Percentiles rank a stretch among this genome's conserved stretches.
These are phyloP conservation scores for Colletotrichum acutatum DNA, from an alignment of 2,329 filamentous ascomycete species.

Conservation along the genomic window DNA sequence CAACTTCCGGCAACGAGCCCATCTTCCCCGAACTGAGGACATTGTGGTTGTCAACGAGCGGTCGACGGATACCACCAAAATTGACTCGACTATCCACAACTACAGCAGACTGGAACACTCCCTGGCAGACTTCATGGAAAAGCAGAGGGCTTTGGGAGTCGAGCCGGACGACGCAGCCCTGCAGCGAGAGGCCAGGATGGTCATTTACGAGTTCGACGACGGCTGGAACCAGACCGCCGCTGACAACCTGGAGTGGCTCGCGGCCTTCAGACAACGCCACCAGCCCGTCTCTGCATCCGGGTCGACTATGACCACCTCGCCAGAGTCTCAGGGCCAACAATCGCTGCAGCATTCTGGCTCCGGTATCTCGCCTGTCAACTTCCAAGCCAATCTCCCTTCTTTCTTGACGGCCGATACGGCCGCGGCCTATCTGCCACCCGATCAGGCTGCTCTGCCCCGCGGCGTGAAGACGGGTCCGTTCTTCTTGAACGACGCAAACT, in stretches of 20 bases:
- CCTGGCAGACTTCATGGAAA: slow-evolving; percentile 62
- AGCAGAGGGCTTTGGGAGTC: slow-evolving; percentile 55
- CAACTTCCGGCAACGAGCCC: slow-evolving; percentile 65
- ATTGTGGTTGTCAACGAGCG: slow-evolving; percentile 59
- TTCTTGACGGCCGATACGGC: neutral
- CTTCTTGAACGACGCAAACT: slow-evolving; percentile 71
- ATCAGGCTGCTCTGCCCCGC: neutral
- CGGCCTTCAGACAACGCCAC: slow-evolving; percentile 62
- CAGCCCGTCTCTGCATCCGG: slow-evolving; percentile 5
- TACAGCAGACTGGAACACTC: slow-evolving; percentile 67
- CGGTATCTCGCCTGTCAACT: slow-evolving; percentile 4
- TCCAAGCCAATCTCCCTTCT: neutral
- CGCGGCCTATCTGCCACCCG: neutral
- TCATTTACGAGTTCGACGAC: slow-evolving; percentile 72
- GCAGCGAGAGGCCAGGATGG: slow-evolving; percentile 67
- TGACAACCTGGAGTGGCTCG: slow-evolving; percentile 65
- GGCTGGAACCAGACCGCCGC: slow-evolving; percentile 73
- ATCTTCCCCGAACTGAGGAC: slow-evolving; percentile 67
- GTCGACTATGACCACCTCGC: slow-evolving; percentile 13
- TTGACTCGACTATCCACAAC: slow-evolving; percentile 70
- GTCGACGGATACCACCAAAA: slow-evolving; percentile 63
- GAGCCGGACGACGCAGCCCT: slow-evolving; percentile 65
- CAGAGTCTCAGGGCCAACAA: slow-evolving; percentile 4
- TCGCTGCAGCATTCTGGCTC: neutral
- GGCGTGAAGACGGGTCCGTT: slow-evolving; percentile 44